Evolutionary conservation across 148 eudicot genomes (phyloP).

Genomic region (Diospyros lotus): DNA sequence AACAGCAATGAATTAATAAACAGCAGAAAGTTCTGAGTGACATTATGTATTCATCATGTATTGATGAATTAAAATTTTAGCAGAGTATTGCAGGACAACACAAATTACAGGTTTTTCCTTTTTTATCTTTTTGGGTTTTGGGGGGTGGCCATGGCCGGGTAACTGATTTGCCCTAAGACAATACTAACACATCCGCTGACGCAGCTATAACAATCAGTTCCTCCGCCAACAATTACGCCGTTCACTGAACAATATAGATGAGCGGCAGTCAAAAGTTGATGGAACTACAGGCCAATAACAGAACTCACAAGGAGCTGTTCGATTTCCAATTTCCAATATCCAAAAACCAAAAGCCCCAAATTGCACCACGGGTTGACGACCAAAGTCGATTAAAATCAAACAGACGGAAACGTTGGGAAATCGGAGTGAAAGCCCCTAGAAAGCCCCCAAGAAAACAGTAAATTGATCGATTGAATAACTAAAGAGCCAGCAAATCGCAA

Average conservation of each 20-base stretch:
- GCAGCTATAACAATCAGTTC: no score
- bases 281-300: not conserved
- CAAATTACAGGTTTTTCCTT: not conserved
- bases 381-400: not conserved
- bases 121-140: not conserved
- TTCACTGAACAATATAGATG: no score
- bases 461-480: not conserved
- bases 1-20: no score
- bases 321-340: not conserved
- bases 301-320: not conserved
- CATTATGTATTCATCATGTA: no score
- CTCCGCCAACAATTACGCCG: no score
- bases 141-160: not conserved
- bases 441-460: not conserved
- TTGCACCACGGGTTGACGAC: not conserved
- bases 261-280: not conserved
- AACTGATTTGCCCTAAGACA: no score
- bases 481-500: not conserved
- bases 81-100: not conserved
- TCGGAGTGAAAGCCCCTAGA: not conserved
- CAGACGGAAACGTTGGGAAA: not conserved
- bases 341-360: not conserved
- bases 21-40: no score
- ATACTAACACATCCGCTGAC: no score
- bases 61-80: no score